Conservation (phyloP, 768 basidiomycete species). For the Pulveroboletus ravenelii region DNA sequence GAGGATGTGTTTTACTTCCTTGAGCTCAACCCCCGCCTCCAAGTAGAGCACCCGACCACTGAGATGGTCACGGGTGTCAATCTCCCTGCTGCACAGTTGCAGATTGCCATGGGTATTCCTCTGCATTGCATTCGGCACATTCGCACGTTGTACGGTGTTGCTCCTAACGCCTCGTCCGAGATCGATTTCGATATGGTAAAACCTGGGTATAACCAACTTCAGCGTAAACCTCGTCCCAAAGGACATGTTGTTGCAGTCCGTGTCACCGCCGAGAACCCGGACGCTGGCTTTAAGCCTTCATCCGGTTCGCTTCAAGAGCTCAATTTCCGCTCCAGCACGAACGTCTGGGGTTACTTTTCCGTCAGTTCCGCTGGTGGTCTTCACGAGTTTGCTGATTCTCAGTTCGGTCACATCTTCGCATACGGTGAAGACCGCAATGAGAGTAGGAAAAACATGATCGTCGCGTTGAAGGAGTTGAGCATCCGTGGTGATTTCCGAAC, state of each 20-base stretch:
- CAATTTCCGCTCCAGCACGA: constrained; percentile 98
- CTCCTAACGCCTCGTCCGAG: constrained; percentile 80
- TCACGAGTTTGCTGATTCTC: constrained; percentile 98
- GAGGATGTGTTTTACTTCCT: constrained; percentile 97
- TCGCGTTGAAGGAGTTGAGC: constrained; percentile 95
- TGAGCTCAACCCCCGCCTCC: constrained; percentile 97
- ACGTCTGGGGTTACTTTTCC: constrained; percentile 99
- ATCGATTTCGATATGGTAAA: constrained; percentile 97
- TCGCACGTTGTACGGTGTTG: constrained; percentile 91
- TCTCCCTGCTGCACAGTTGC: constrained; percentile 93
- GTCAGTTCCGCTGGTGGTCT: constrained; percentile 93
- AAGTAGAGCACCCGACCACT: constrained; percentile 99
- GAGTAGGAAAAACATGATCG: constrained; percentile 98
- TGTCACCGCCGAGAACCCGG: constrained; percentile 98
- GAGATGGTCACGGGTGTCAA: constrained; percentile 99
- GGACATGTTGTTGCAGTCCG: constrained; percentile 99
- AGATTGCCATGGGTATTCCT: constrained; percentile 97
- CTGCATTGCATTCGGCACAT: constrained; percentile 95
- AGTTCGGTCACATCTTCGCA: constrained; percentile 99
- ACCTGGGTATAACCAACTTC: constrained; percentile 81
- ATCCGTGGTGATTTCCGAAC: constrained; percentile 99
- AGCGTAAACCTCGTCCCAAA: constrained; percentile 94
- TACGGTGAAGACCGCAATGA: constrained; percentile 95
- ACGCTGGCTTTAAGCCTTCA: constrained; percentile 99
- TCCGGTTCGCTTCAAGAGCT: constrained; percentile 96